Evolutionary conservation across 2,329 filamentous ascomycete species (phyloP).

Genomic region (Arthrobotrys entomopaga): DNA sequence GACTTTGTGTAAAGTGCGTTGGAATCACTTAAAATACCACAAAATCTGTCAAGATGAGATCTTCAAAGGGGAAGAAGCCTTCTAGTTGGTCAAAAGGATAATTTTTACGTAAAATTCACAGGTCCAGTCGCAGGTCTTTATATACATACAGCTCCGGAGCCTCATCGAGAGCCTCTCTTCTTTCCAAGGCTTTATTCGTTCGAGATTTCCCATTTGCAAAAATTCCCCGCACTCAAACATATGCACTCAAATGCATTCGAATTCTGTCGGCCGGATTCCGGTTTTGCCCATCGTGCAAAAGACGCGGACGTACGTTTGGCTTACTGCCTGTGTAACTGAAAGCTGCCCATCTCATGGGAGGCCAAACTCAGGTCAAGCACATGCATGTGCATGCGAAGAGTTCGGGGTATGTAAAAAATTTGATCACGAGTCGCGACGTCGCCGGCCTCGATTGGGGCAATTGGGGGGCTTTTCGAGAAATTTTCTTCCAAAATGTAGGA

Average conservation of each 20-base stretch:
- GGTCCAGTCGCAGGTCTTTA: not conserved
- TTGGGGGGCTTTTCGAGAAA: no score
- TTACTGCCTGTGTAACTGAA: no score
- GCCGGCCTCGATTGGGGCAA: no score
- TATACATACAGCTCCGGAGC: not conserved
- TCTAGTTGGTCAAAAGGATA: not conserved
- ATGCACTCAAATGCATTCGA: not conserved
- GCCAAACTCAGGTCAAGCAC: no score
- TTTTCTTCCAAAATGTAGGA: no score
- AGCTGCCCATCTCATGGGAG: no score
- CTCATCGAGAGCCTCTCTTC: not conserved
- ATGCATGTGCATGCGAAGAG: no score
- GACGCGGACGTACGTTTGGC: no score
- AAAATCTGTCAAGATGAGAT: not conserved
- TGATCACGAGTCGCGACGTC: no score
- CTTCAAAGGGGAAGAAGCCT: not conserved
- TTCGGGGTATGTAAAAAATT: no score
- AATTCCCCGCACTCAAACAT: not conserved
- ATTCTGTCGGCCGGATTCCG: slow-evolving; percentile 1
- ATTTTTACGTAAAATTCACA: slow-evolving; percentile 3
- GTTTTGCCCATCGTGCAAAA: not conserved
- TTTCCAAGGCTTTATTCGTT: no score
- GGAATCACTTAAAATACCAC: not conserved
- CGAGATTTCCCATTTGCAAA: not conserved
- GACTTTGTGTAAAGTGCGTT: not conserved